Evolutionary conservation across 306 rosid species (phyloP), one percentile per base, ranked within the genome.

Genomic region (Benincasa hispida): DNA sequence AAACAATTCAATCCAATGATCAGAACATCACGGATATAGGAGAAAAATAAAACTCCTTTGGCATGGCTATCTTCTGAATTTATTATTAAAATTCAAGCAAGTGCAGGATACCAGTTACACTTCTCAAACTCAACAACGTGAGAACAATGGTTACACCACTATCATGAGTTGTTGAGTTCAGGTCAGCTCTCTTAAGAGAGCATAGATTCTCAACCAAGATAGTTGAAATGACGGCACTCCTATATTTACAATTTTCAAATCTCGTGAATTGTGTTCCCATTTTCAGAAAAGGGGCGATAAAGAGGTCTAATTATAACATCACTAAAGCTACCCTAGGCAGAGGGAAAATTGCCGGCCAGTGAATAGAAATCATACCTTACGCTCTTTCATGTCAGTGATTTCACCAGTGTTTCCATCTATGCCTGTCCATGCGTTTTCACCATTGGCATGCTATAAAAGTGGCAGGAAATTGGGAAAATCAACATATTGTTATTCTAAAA

Each of bases 371-470:
- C 41, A n/a, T 84, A 95, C 99, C 99, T 88, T 89, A 50, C 51
- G 79, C 83, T 95, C 99, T 81, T 95, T 86, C 97, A 95, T 90
- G 81, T 95, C 97, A 18, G 91, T 54, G n/a, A 95, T 85, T 24
- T 57, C 91, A 48, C 99, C 99, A 14, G 93, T 88, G 86, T 89
- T 95, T 77, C 98, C 99, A 82, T 95, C 97, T 58, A 95, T 95
- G 73, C 99, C 98, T 76, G 79, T 83, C 99, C 99, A 95, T 78
- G 99, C 96, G 81, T 95, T 95, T 85, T 95, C 99, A 75, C 96
- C 97, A 84, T 86, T 95, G 59, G 99, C 99, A 35, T 95, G 99
- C 99, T 95, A 83, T 17, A 45, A 41, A 34, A 77, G 76, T 10
- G 10, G 69, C 4, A 75, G 50, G 9, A 65, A 67, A 69, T 41